Conservation (phyloP, 306 rosid species). For the Dryas alaskensis region DNA sequence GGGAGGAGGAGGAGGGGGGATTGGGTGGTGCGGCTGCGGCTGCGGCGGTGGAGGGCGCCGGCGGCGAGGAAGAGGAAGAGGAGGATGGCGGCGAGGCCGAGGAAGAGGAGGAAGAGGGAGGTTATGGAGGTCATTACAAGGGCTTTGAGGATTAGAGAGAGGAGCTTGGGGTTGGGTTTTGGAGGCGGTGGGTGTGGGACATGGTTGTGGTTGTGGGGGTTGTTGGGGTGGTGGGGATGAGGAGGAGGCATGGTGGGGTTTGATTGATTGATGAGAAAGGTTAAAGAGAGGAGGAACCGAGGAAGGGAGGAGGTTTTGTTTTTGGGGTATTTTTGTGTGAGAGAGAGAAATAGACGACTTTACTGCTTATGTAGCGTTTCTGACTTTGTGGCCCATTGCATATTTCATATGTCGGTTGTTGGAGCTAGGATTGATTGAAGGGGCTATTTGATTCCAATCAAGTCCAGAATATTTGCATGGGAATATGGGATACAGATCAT, state of each 20-base stretch:
- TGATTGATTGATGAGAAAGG: background rate
- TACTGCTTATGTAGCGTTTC: too few relatives aligned
- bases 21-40: slow-evolving; percentile 39
- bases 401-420: too few relatives aligned
- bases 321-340: background rate
- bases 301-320: too few relatives aligned
- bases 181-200: slow-evolving; percentile 26
- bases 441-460: too few relatives aligned
- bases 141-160: slow-evolving; percentile 65
- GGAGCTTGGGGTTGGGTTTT: slow-evolving; percentile 52
- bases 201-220: too few relatives aligned
- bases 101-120: slow-evolving; percentile 66
- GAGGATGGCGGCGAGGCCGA: slow-evolving; percentile 76
- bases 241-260: slow-evolving; percentile 8
- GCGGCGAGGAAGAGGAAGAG: slow-evolving; percentile 60
- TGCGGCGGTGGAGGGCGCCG: slow-evolving; percentile 60
- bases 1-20: slow-evolving; percentile 9
- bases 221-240: background rate
- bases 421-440: too few relatives aligned
- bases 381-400: too few relatives aligned
- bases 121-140: slow-evolving; percentile 68
- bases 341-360: background rate
- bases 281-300: background rate
- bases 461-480: too few relatives aligned
- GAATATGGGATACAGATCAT: too few relatives aligned